A percentile compares a stretch with the other conserved stretches of the same genome.
Evolutionary conservation across 2,329 filamentous ascomycete species (phyloP).

Genomic region (Cladosporium colombiae): DNA sequence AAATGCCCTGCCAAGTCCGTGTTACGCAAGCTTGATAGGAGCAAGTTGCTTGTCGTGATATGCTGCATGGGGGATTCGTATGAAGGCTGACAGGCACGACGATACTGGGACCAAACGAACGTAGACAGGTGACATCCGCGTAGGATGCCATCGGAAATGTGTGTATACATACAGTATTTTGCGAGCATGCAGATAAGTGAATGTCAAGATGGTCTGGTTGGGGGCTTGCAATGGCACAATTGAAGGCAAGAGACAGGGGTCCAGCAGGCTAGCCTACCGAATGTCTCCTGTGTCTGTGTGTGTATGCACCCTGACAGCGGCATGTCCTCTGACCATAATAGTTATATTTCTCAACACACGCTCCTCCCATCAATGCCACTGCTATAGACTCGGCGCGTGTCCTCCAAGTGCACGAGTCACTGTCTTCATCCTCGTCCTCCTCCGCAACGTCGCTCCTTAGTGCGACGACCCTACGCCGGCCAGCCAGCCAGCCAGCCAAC

Average conservation of each 20-base stretch:
- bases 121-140: neutral
- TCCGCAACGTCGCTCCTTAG: conserved; percentile 8
- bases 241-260: neutral
- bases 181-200: neutral
- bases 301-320: neutral
- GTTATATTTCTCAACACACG: neutral
- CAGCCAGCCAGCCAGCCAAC: conserved; percentile 1
- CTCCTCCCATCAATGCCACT: neutral
- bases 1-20: neutral
- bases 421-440: neutral
- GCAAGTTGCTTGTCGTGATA: neutral
- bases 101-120: neutral
- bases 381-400: neutral
- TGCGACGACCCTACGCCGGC: neutral
- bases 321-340: neutral
- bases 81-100: neutral
- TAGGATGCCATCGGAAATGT: neutral
- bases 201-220: neutral
- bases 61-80: neutral
- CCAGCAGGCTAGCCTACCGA: neutral
- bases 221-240: neutral
- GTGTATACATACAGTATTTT: neutral
- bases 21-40: neutral
- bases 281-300: neutral
- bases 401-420: neutral